Evolutionary conservation across 2,329 filamentous ascomycete species (phyloP).

Genomic region (Cucurbitaria berberidis): DNA sequence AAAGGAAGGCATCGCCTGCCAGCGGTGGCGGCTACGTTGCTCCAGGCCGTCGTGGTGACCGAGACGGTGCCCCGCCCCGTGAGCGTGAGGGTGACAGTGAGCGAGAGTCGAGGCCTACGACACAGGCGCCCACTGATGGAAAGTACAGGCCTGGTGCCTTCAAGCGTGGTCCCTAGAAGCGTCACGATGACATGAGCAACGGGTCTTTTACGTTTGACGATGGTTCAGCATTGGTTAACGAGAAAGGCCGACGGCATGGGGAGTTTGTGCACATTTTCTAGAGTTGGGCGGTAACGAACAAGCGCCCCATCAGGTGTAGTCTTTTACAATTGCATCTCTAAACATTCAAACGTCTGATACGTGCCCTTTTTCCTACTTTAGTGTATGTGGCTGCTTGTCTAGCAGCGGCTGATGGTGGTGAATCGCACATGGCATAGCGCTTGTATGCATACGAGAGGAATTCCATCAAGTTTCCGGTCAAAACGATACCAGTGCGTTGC

Average conservation of each 20-base stretch:
- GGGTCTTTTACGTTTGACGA: conserved; percentile 14
- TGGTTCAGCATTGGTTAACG: conserved; percentile 5
- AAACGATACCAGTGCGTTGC: no score
- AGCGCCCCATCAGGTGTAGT: conserved; percentile 10
- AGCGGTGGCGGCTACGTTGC: conserved; percentile 39
- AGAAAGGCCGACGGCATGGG: conserved; percentile 12
- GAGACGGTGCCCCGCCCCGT: conserved; percentile 28
- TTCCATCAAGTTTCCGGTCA: no score
- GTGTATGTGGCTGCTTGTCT: no score
- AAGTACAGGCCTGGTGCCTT: conserved; percentile 52
- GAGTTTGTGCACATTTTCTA: conserved; percentile 12
- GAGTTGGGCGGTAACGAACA: conserved; percentile 15
- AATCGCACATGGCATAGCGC: no score
- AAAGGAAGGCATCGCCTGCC: conserved; percentile 43
- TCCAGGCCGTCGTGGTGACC: conserved; percentile 31
- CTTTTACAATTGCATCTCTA: conserved; percentile 6
- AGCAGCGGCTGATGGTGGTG: no score
- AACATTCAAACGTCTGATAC: not conserved
- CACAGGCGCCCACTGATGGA: conserved; percentile 40
- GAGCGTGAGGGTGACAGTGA: conserved; percentile 35
- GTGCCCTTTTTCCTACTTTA: no score
- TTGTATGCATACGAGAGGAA: no score
- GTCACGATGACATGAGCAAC: conserved; percentile 4
- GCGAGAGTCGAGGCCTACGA: conserved; percentile 30
- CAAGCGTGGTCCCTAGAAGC: conserved; percentile 25